Base-by-base conservation (phyloP, 2,329 filamentous ascomycete species). In the Calonectria pauciramosa region DNA sequence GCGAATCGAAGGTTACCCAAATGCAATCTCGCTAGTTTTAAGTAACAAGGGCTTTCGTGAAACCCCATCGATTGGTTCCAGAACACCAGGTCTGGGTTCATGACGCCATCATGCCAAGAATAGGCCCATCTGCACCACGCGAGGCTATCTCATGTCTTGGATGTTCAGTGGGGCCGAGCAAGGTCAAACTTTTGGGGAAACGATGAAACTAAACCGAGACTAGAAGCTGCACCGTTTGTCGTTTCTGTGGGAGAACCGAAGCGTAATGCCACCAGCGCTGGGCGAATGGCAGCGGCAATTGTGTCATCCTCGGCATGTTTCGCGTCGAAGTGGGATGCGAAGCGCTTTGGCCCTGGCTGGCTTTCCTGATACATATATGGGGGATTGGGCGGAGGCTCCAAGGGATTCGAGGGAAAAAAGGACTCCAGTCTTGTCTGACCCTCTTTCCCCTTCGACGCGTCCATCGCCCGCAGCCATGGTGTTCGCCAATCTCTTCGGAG, bases 91-190 rank as follows among this genome's bases (percentile, higher is more conserved):
- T 1, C 18, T 23, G 5, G 56, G 23, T 41, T 41, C 38, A 63
- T 63, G 56, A 63, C 56, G 56, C 56, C 56, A 63, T 63, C 56
- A 16, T n/a, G 56, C 56, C 56, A 63, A 63, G 56, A 63, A 63
- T 20, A 63, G 34, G 56, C n/a, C 56, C 56, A 63, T 63, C 56
- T 63, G 56, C 56, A 63, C 56, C 34, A 63, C 38, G 56, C 56
- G n/a, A 63, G 56, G 18, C n/a, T 18, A 63, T 63, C 56, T 41
- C n/a, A 10, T 41, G 23, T 26, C 18, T 23, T 20, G 6, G 14
- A 41, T 26, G 3, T 23, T 23, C n/a, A 10, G 56, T 41, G 56
- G 56, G 23, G 34, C 34, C 36, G 14, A 11, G 52, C 9, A 41
- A 63, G 7, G 23, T 38, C 36, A 63, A 63, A 63, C 36, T 41